Evolutionary conservation across 768 basidiomycete species (phyloP), one percentile per base, ranked within the genome.

Genomic region (Trametes coccinea): DNA sequence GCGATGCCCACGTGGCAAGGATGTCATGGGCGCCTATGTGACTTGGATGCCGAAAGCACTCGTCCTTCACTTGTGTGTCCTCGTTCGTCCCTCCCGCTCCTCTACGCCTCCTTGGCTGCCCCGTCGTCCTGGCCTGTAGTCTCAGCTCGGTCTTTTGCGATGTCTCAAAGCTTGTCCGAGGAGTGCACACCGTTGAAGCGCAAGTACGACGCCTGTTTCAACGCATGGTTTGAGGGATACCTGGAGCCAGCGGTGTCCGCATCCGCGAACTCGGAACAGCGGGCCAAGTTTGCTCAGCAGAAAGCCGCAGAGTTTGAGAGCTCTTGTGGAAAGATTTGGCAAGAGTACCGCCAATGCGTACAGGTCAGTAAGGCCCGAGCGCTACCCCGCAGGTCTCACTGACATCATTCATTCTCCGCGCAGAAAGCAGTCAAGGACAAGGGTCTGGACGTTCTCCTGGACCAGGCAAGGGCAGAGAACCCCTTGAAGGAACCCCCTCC

Each of bases 141-240:
- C 30, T 14, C 51, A 27, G 14, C 51, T 6, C 29, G 27, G 33
- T 31, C 9, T 29, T 43, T 30, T 13, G 30, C 45, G 6, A 92
- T 93, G 92, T 87, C 92, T 0, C 81, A 87, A 63, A 95, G 93
- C 59, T 83, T 98, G 27, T 85, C 90, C 1, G 77, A 84, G 8
- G 83, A 87, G 78, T 98, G 96, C 76, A 97, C 95, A 5, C 88
- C 91, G 0, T 81, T 96, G 60, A 98, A 98, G 74, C 85, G 86
- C 54, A 77, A 85, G 57, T 98, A 97, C 72, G 95, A 98, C 74
- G 79, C 90, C 0, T 98, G 95, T 79, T 98, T 98, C 78, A 97
- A 97, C 69, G 85, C 90, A 7, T 98, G 95, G 96, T 95, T 99
- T 67, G 95, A 97, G 74, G 93, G 92, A 10, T 99, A 98, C 73